Evolutionary conservation across 805 yeast genomes (phyloP), one percentile per base, ranked within the genome.

Genomic region (Brettanomyces nanus): DNA sequence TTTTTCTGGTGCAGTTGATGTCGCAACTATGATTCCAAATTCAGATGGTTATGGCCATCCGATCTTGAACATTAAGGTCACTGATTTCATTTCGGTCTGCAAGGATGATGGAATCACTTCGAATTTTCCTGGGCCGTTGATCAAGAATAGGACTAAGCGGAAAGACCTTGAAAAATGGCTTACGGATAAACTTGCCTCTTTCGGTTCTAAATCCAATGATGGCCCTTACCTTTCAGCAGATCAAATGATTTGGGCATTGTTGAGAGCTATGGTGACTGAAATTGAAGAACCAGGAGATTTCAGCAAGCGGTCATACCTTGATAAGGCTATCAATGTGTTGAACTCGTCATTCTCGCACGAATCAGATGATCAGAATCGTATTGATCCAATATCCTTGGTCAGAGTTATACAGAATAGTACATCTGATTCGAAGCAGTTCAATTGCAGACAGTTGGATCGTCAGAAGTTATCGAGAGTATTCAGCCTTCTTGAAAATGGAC

Each of bases 81-180:
- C 59, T 4, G 39, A 55, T 0, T 44, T 69, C 3, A 47, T 71
- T 9, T 41, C 40, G 0, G 31, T 13, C 23, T 15, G 15, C 6
- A 15, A 25, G 2, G 26, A 21, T 20, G 30, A 10, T 6, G 83
- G 86, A 0, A 54, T 81, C 26, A 52, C 68, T 2, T 65, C 64
- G 29, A 62, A 62, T 34, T 81, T 73, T 56, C 92, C 84, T 1
- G 85, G 81, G 0, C 95, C 95, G 0, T 61, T 85, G 36, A 13
- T 26, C 26, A 71, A 68, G 39, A 48, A 63, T 3, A 84, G 77
- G 51, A 61, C 77, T 2, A 80, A 74, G 53, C 66, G 66, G 53
- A 82, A 78, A 50, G 92, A 80, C 30, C 53, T 85, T 6, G 83
- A 76, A 43, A 73, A 78, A 40, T 82, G 95, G 81, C 46, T 80